Conservation (phyloP, 352 stramenopile species). For the Paralagenidium karlingii region DNA sequence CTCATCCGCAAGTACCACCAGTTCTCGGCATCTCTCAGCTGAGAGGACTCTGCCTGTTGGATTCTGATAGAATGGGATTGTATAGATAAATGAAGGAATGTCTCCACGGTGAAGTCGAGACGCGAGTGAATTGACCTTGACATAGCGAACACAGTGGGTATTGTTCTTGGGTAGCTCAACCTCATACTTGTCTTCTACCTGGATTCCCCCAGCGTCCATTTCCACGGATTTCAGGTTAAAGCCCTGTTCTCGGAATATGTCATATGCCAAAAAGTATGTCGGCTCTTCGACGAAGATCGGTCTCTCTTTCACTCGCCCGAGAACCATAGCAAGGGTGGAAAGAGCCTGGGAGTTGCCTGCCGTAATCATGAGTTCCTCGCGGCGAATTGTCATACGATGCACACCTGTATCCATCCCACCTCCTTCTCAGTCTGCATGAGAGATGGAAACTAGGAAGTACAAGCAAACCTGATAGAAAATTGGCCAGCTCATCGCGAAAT, state of each 20-base stretch:
- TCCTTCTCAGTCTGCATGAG: too few species aligned
- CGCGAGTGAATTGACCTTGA: too few species aligned
- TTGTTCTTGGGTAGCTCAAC: too few species aligned
- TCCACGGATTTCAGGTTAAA: slow-evolving; percentile 64
- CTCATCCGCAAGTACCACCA: slow-evolving; percentile 67
- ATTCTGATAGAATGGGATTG: slow-evolving; percentile 91
- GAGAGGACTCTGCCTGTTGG: slow-evolving; percentile 78
- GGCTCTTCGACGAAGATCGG: slow-evolving; percentile 85
- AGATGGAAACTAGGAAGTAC: too few species aligned
- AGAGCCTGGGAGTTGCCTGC: slow-evolving; percentile 86
- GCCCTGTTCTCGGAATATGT: slow-evolving; percentile 86
- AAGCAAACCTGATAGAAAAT: slow-evolving; percentile 48
- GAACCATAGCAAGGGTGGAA: slow-evolving; percentile 70
- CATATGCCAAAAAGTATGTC: slow-evolving; percentile 87
- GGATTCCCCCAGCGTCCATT: slow-evolving; percentile 53
- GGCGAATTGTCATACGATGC: slow-evolving; percentile 42
- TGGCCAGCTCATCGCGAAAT: slow-evolving; percentile 52
- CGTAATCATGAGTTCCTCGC: slow-evolving; percentile 73
- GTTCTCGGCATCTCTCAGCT: slow-evolving; percentile 37
- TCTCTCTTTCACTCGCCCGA: slow-evolving; percentile 64
- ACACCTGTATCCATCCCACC: too few species aligned
- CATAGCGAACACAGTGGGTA: too few species aligned
- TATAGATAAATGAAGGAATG: slow-evolving; percentile 85
- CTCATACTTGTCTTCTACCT: slow-evolving; percentile 76
- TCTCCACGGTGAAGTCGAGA: slow-evolving; percentile 32